These are phyloP conservation scores for Melampsora americana DNA, from an alignment of 1,284 basidiomycete genomes.

Conservation along the genomic window DNA sequence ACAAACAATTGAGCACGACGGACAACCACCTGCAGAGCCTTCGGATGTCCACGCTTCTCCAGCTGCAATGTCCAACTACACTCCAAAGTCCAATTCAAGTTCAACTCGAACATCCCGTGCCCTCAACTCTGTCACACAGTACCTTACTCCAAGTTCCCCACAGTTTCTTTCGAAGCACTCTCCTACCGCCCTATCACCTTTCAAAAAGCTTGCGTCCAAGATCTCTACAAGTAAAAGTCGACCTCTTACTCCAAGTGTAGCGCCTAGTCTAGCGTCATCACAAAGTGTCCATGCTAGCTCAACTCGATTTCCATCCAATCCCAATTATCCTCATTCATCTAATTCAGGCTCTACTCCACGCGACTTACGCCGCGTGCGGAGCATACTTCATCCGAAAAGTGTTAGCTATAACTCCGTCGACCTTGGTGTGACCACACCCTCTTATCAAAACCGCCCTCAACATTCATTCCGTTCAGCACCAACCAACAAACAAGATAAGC, in stretches of 20 bases:
- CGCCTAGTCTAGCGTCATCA: background rate
- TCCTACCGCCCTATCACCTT: slow-evolving; percentile 4
- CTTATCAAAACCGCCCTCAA: background rate
- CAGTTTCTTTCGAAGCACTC: slow-evolving; percentile 19
- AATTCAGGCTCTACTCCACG: background rate
- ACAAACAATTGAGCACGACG: slow-evolving; percentile 10
- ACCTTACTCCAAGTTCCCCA: slow-evolving; percentile 20
- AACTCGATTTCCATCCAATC: no score
- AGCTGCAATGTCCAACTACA: background rate
- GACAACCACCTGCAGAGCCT: slow-evolving; percentile 2
- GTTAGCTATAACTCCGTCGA: background rate
- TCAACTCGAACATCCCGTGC: slow-evolving; percentile 10
- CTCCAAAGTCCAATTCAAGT: background rate
- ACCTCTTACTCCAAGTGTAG: background rate
- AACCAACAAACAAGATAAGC: background rate
- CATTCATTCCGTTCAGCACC: background rate
- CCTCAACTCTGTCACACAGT: slow-evolving; percentile 5
- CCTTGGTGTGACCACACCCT: background rate
- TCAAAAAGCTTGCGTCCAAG: slow-evolving; percentile 27
- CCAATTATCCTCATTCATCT: background rate
- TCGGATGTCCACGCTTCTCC: background rate
- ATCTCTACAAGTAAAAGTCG: slow-evolving; percentile 12
- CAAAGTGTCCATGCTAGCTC: background rate
- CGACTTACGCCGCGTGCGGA: slow-evolving; percentile 4
- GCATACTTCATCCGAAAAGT: background rate